Evolutionary conservation across 352 stramenopile genomes (phyloP).

Genomic region (Phytopythium mirpurense): DNA sequence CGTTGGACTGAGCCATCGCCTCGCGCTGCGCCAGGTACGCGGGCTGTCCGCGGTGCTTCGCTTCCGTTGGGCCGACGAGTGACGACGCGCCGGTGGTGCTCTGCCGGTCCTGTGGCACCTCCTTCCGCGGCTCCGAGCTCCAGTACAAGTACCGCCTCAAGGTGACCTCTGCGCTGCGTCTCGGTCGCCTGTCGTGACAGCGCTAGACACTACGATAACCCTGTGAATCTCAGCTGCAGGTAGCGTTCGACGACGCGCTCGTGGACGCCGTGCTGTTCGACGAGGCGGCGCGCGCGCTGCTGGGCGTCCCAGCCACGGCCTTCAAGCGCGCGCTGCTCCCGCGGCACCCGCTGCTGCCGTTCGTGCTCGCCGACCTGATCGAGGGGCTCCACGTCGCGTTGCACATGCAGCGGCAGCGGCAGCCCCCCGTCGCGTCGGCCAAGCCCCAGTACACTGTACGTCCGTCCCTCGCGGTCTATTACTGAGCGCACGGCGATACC

Average conservation of each 20-base stretch:
- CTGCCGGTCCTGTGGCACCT: conserved; percentile 26
- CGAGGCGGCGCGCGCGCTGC: conserved; percentile 29
- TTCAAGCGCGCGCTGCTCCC: conserved; percentile 25
- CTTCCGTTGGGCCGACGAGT: conserved; percentile 23
- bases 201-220: not conserved
- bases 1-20: too few relatives aligned
- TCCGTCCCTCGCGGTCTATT: too few relatives aligned
- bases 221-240: conserved; percentile 42
- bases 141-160: conserved; percentile 52
- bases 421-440: conserved; percentile 7
- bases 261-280: conserved; percentile 49
- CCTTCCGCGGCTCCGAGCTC: conserved; percentile 15
- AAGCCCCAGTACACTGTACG: conserved; percentile 25
- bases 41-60: conserved; percentile 42
- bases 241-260: conserved; percentile 24
- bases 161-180: conserved; percentile 11
- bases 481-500: too few relatives aligned
- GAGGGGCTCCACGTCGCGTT: conserved; percentile 45
- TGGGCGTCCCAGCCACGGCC: conserved; percentile 24
- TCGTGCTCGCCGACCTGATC: conserved; percentile 44
- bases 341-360: conserved; percentile 32
- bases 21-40: conserved; percentile 38
- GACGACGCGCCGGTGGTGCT: conserved; percentile 8
- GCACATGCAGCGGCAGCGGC: conserved; percentile 24
- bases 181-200: not conserved